Conservation (phyloP, 805 yeast species). For the Yamadazyma endophytica region DNA sequence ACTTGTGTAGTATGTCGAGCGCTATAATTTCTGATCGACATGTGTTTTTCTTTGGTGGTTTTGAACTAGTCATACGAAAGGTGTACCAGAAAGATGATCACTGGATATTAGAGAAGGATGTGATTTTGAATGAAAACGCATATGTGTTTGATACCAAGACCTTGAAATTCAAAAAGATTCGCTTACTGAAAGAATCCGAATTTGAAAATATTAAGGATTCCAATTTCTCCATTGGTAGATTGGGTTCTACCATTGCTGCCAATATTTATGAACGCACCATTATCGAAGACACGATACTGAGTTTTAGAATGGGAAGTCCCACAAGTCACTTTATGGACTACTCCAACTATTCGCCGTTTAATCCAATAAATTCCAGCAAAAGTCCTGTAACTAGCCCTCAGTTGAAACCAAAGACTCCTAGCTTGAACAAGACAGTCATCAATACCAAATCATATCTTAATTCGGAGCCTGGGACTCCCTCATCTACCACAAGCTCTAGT, state of each 20-base stretch:
- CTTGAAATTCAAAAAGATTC: slow-evolving; percentile 45
- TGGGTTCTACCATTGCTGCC: slow-evolving; percentile 30
- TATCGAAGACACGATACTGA: slow-evolving; percentile 6
- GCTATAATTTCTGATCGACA: slow-evolving; percentile 52
- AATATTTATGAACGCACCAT: slow-evolving; percentile 14
- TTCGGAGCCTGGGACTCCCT: slow-evolving; percentile 11
- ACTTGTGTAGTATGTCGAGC: slow-evolving; percentile 46
- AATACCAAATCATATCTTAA: slow-evolving; percentile 6
- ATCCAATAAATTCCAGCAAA: slow-evolving; percentile 5
- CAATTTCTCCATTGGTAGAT: slow-evolving; percentile 19
- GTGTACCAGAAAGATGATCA: slow-evolving; percentile 21
- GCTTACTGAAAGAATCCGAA: slow-evolving; percentile 13
- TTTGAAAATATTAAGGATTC: slow-evolving; percentile 6
- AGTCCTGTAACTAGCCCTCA: slow-evolving; percentile 4
- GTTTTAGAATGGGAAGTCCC: slow-evolving; percentile 8
- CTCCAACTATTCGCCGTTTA: slow-evolving; percentile 9
- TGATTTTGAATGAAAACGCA: slow-evolving; percentile 48
- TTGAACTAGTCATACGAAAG: slow-evolving; percentile 32
- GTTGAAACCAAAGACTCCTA: slow-evolving; percentile 2
- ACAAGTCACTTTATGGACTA: slow-evolving; percentile 7
- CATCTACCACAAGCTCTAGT: slow-evolving; percentile 4
- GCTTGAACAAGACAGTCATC: slow-evolving; percentile 6
- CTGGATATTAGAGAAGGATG: slow-evolving; percentile 39
- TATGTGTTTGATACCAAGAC: slow-evolving; percentile 56
- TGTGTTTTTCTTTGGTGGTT: slow-evolving; percentile 68